These are phyloP conservation scores for Aspergillus sclerotialis DNA, from an alignment of 2,329 filamentous ascomycete species.

Conservation along the genomic window DNA sequence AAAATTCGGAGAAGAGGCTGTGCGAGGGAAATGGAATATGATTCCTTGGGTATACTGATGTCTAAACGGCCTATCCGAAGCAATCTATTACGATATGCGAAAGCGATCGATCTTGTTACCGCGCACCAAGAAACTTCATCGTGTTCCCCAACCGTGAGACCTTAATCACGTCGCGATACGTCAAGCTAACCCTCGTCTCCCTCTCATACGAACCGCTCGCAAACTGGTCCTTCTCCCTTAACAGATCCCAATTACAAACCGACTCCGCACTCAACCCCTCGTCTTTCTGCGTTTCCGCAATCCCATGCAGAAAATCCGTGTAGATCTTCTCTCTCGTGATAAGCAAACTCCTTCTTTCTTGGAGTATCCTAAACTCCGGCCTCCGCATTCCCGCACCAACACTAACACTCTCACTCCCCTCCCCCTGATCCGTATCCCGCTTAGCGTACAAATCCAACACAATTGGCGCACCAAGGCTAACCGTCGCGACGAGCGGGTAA, in stretches of 20 bases:
- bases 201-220: conserved; percentile 40
- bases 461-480: conserved; percentile 71
- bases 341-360: conserved; percentile 71
- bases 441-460: conserved; percentile 70
- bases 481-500: conserved; percentile 78
- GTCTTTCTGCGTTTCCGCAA: conserved; percentile 54
- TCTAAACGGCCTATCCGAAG: too few species aligned
- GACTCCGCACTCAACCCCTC: conserved; percentile 48
- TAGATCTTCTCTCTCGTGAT: conserved; percentile 51
- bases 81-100: conserved; percentile 10
- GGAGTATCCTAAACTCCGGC: conserved; percentile 57
- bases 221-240: conserved; percentile 37
- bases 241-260: conserved; percentile 52
- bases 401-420: too few species aligned
- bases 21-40: conserved; percentile 65
- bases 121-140: conserved; percentile 46
- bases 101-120: conserved; percentile 11
- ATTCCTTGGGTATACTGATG: conserved; percentile 49
- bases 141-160: conserved; percentile 68
- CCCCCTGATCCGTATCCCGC: conserved; percentile 20
- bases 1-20: conserved; percentile 63
- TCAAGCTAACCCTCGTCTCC: conserved; percentile 52
- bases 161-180: conserved; percentile 76
- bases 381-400: too few species aligned
- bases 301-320: conserved; percentile 53